Evolutionary conservation across 2,329 filamentous ascomycete genomes (phyloP), one percentile per base, ranked within the genome.

Genomic region (Aureobasidium vineae): DNA sequence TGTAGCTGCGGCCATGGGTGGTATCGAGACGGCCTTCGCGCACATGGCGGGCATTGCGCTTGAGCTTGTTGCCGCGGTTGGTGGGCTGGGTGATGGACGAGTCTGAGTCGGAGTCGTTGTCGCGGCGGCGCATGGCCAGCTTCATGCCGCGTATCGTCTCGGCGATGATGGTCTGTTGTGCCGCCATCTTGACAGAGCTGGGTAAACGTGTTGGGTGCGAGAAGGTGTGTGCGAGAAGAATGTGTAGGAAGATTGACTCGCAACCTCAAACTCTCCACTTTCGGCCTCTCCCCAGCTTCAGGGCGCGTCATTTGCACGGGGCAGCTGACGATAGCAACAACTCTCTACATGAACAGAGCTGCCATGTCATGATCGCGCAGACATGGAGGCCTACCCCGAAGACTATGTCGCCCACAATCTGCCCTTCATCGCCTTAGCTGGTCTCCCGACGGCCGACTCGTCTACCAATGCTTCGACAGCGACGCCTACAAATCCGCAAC

Each of bases 371-470:
- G 61, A 53, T 36, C n/a, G 36, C 26, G 49, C 49, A 54, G 38
- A 23, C 36, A 95, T 95, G 91, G 90, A 95, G 78, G 90, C 85
- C 72, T 94, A 92, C 79, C 90, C 90, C 65, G 77, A 80, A 67
- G 89, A 89, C 77, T 96, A 93, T 80, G 83, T 96, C 77, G 86
- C 88, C 76, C 92, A 95, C 79, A 96, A 95, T 79, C 84, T 96
- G 72, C 94, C 94, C 41, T 84, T 97, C 66, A 80, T 98, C 68
- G 82, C 96, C 54, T 85, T 96, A 40, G 92, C 92, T 43, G 95
- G 94, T 15, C 84, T 97, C 40, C 64, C 64, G 3, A 26, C 21
- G 16, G 53, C 38, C 38, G 49, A 43, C 13, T 36, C 28, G 33
- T 54, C 61, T 11, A 31, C 50, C 47, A 36, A 65, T 33, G 19